A percentile compares a stretch with the other conserved stretches of the same genome.
Conservation (phyloP, 2,329 filamentous ascomycete species). For the Pseudogymnoascus sp. region DNA sequence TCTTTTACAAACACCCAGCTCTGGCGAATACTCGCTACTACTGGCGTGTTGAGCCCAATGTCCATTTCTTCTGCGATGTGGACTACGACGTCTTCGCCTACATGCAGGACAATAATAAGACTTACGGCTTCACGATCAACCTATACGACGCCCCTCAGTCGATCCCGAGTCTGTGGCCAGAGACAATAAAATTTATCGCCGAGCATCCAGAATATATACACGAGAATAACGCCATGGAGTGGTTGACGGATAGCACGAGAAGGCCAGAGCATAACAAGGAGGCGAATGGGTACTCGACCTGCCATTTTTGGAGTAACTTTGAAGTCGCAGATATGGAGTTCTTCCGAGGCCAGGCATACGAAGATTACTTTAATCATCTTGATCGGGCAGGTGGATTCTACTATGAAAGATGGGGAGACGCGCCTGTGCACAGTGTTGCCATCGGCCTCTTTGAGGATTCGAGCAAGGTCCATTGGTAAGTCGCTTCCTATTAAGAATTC, state of each 20-base stretch:
- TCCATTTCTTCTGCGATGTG: slow-evolving; percentile 97
- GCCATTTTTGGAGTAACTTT: slow-evolving; percentile 99
- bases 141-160: slow-evolving; percentile 87
- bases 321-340: slow-evolving; percentile 91
- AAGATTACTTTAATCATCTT: slow-evolving; percentile 93
- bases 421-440: slow-evolving; percentile 90
- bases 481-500: slow-evolving; percentile 16
- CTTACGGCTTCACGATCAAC: slow-evolving; percentile 97
- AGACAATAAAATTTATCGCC: slow-evolving; percentile 82
- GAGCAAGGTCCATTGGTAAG: slow-evolving; percentile 85
- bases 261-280: slow-evolving; percentile 72
- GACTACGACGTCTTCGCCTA: slow-evolving; percentile 98
- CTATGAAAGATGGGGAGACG: slow-evolving; percentile 97
- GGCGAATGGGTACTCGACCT: slow-evolving; percentile 92
- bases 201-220: slow-evolving; percentile 76
- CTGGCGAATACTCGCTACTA: slow-evolving; percentile 80
- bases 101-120: slow-evolving; percentile 98
- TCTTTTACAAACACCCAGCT: slow-evolving; percentile 95
- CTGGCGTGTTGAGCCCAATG: slow-evolving; percentile 97
- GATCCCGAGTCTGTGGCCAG: slow-evolving; percentile 87
- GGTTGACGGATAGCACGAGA: slow-evolving; percentile 71
- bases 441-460: slow-evolving; percentile 87
- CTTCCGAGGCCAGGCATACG: slow-evolving; percentile 83
- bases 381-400: slow-evolving; percentile 95
- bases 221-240: slow-evolving; percentile 76